A percentile compares a stretch with the other conserved stretches of the same genome.
Evolutionary conservation across 1,139 yeast genomes (phyloP).

Genomic region (Yamadazyma trypodendri): DNA sequence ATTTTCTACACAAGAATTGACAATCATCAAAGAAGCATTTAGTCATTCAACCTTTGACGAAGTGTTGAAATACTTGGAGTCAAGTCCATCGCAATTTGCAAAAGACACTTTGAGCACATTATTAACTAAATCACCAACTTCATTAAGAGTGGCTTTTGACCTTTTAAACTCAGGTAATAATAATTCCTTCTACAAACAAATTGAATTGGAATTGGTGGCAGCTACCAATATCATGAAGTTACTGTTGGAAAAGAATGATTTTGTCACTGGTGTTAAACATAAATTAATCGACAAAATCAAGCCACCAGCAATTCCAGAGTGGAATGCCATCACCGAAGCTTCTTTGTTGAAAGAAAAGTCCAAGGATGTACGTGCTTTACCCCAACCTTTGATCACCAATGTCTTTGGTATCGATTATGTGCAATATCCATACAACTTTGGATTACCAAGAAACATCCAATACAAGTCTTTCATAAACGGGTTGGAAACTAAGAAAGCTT

Average conservation of each 20-base stretch:
- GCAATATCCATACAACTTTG: slow-evolving; percentile 73
- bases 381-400: slow-evolving; percentile 41
- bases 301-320: slow-evolving; percentile 47
- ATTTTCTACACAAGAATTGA: slow-evolving; percentile 54
- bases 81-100: slow-evolving; percentile 67
- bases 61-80: slow-evolving; percentile 56
- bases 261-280: slow-evolving; percentile 74
- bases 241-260: slow-evolving; percentile 57
- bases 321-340: slow-evolving; percentile 38
- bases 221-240: slow-evolving; percentile 73
- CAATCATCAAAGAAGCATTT: slow-evolving; percentile 69
- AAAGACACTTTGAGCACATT: slow-evolving; percentile 54
- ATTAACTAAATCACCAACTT: slow-evolving; percentile 66
- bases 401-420: slow-evolving; percentile 53
- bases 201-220: slow-evolving; percentile 70
- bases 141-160: slow-evolving; percentile 71
- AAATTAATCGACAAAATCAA: slow-evolving; percentile 67
- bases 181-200: slow-evolving; percentile 62
- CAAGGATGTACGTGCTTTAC: slow-evolving; percentile 29
- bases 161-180: slow-evolving; percentile 63
- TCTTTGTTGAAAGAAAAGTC: slow-evolving; percentile 23
- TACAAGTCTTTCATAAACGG: slow-evolving; percentile 63
- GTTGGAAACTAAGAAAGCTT: slow-evolving; percentile 58
- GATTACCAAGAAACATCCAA: slow-evolving; percentile 70
- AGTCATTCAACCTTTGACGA: slow-evolving; percentile 57